These are phyloP conservation scores for Babesia sp. DNA, from an alignment of 169 alveolate species.

Conservation along the genomic window DNA sequence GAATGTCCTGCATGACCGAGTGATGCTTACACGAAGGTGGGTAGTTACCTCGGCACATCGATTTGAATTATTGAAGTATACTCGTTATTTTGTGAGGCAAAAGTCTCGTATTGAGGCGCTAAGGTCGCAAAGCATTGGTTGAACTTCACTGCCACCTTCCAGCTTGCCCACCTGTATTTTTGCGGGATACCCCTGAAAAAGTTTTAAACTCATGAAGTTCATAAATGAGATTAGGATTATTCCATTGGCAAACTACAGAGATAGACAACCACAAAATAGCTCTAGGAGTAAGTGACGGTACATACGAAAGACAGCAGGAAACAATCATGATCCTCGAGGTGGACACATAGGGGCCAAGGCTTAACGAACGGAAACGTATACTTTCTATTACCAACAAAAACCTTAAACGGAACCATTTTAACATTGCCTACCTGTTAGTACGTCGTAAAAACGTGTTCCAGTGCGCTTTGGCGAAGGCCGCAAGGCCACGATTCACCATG, in stretches of 20 bases:
- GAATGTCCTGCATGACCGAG: slow-evolving; percentile 44
- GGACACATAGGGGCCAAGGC: too few relatives aligned
- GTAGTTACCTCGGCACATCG: slow-evolving; percentile 64
- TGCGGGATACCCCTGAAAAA: slow-evolving; percentile 77
- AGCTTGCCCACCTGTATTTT: slow-evolving; percentile 73
- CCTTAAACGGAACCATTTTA: neutral
- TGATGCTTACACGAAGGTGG: neutral
- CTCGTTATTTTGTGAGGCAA: slow-evolving; percentile 36
- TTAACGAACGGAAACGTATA: neutral
- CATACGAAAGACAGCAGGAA: too few relatives aligned
- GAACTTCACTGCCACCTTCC: slow-evolving; percentile 69
- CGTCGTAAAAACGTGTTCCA: slow-evolving; percentile 63
- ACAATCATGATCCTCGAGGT: too few relatives aligned
- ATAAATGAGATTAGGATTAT: too few relatives aligned
- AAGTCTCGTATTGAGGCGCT: slow-evolving; percentile 25
- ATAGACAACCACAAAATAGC: too few relatives aligned
- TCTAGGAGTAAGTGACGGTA: too few relatives aligned
- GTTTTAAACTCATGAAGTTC: too few relatives aligned
- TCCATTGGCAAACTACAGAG: too few relatives aligned
- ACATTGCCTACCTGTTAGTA: slow-evolving; percentile 54
- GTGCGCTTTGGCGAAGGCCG: slow-evolving; percentile 55
- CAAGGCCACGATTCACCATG: slow-evolving; percentile 59
- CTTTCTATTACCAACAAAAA: neutral
- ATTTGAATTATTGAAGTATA: slow-evolving; percentile 56
- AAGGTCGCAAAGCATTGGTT: slow-evolving; percentile 18